Evolutionary conservation across 176 grass and related monocot species (phyloP), one percentile per base, ranked within the genome.

Genomic region (Oryza coarctata): DNA sequence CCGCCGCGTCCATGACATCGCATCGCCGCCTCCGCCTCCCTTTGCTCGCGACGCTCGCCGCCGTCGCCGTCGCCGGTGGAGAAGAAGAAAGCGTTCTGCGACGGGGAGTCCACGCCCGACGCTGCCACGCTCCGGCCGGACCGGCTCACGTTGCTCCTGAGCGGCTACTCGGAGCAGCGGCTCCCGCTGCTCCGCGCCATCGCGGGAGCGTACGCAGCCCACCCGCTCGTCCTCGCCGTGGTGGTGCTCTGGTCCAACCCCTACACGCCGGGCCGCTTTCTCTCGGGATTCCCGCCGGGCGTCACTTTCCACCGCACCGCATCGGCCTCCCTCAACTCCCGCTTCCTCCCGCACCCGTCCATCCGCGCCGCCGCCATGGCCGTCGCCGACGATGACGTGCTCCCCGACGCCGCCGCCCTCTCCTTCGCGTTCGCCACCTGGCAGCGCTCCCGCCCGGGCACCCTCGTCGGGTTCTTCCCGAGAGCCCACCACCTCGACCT

Each of bases 401-500:
- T 87, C 40, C 73, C 90, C n/a, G 71, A 90, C 63, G 73, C 86
- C 6, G 70, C 65, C 0, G 83, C 88, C 9, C 86, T 93, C 68
- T 89, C 93, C 70, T 88, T 93, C 76, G 90, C 89, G 18, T 93
- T 98, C 86, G 36, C 82, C 33, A 12, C 50, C 40, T 92, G 88
- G 90, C 82, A 91, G 67, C 77, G 74, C 58, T 9, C 18, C 1
- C 45, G 33, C 15, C 29, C 65, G 0, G 33, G n/a, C 20, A 13
- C 88, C 12, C 85, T 95, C 8, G 84, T 98, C 5, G 96, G 91
- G 11, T 91, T 98, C 88, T 98, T 98, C 73, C 64, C 91, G 13
- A 75, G 96, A 61, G 89, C 93, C 25, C 96, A 98, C 86, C 87
- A 91, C 72, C 73, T 95, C 13, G 93, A 98, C 78, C 85, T 95